A percentile compares a stretch with the other conserved stretches of the same genome.
Evolutionary conservation across 768 basidiomycete species (phyloP).

Genomic region (Rhodosporidiobolus sp.): DNA sequence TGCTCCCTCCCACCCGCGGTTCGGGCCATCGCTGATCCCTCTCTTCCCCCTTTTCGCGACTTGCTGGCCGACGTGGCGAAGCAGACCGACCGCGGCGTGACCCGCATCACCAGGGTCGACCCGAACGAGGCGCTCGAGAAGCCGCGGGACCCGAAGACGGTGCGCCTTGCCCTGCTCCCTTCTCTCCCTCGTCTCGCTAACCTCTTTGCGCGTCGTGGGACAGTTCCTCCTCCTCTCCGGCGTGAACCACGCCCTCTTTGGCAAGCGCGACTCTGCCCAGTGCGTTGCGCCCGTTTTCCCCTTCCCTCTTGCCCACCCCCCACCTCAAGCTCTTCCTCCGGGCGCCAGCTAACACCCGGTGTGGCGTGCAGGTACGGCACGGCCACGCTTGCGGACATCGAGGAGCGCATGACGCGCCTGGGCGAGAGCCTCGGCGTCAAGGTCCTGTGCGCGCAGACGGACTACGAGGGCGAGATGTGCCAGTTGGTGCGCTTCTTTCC

Average conservation of each 20-base stretch:
- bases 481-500: conserved; percentile 7
- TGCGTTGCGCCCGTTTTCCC: background rate
- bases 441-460: conserved; percentile 42
- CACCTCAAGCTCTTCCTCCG: background rate
- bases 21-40: background rate
- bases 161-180: background rate
- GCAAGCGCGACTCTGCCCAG: conserved; percentile 38
- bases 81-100: conserved; percentile 29
- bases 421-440: conserved; percentile 40
- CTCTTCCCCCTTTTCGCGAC: background rate
- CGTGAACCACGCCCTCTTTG: conserved; percentile 43
- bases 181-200: background rate
- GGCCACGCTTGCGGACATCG: conserved; percentile 40
- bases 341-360: background rate
- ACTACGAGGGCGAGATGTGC: conserved; percentile 39
- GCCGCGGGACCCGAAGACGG: conserved; percentile 33
- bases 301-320: background rate
- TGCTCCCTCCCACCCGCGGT: background rate
- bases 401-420: conserved; percentile 33
- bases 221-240: conserved; percentile 40
- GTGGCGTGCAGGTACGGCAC: conserved; percentile 31
- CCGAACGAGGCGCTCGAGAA: conserved; percentile 26
- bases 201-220: background rate
- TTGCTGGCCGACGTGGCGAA: no score
- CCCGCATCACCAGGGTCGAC: conserved; percentile 38